Conservation (phyloP, 164 flowering plant species). For the Vitis amurensis region DNA sequence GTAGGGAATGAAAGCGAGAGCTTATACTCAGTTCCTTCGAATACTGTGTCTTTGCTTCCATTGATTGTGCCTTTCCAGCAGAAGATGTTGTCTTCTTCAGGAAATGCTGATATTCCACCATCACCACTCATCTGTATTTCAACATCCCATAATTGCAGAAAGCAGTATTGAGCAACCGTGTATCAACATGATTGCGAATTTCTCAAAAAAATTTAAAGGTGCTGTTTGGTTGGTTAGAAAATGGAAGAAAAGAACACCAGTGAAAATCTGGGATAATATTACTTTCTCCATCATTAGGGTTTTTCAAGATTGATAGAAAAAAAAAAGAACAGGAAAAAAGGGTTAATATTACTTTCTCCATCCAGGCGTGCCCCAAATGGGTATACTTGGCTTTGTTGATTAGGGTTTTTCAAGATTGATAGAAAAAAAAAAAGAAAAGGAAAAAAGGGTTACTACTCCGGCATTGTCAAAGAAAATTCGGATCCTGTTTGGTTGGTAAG, state of each 20-base stretch:
- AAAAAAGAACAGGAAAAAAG: too few relatives aligned
- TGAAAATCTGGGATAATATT: background rate
- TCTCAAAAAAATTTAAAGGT: background rate
- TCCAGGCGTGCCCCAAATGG: too few relatives aligned
- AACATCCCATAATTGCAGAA: background rate
- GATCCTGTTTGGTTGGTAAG: too few relatives aligned
- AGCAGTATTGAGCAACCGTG: background rate
- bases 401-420: too few relatives aligned
- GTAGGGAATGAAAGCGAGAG: conserved; percentile 66
- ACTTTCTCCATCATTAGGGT: background rate
- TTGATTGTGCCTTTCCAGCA: conserved; percentile 92
- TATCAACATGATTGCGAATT: background rate
- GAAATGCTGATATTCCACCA: conserved; percentile 83
- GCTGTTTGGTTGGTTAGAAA: background rate
- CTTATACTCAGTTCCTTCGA: conserved; percentile 87
- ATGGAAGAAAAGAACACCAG: background rate
- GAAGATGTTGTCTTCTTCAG: conserved; percentile 93
- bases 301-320: background rate
- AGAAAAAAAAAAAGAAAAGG: background rate
- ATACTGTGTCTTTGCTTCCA: conserved; percentile 93
- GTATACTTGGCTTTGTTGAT: too few relatives aligned
- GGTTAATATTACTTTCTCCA: too few relatives aligned
- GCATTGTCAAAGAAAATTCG: too few relatives aligned
- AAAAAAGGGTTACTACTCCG: too few relatives aligned
- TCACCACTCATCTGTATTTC: conserved; percentile 78